A percentile compares a stretch with the other conserved stretches of the same genome.
phyloP scores from a whole-genome alignment of 2,329 filamentous ascomycete genomes.

The Ophiostoma ulmi region DNA sequence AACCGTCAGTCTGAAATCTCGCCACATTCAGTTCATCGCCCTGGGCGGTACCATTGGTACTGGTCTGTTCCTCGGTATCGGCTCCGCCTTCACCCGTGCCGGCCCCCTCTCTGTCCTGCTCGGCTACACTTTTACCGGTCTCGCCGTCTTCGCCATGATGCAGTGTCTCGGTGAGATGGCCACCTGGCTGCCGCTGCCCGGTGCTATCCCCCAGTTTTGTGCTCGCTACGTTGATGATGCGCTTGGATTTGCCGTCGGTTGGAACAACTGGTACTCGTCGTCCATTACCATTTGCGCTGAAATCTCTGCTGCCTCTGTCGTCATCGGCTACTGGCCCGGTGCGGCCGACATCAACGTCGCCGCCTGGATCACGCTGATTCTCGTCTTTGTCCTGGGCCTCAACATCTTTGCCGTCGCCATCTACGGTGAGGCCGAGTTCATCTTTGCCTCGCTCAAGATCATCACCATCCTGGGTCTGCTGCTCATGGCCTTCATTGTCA shows the following conservation, averaged over 20 bases:
- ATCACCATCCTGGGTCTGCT: conserved; percentile 55
- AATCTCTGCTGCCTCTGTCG: conserved; percentile 43
- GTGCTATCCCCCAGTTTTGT: conserved; percentile 48
- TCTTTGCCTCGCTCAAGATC: conserved; percentile 46
- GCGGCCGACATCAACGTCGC: conserved; percentile 30
- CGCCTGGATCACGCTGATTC: conserved; percentile 48
- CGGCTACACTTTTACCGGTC: conserved; percentile 41
- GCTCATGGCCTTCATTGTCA: conserved; percentile 52
- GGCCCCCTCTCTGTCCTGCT: conserved; percentile 43
- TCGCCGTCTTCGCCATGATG: conserved; percentile 42
- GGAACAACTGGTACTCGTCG: conserved; percentile 50
- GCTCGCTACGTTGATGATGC: conserved; percentile 45
- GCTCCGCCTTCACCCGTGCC: conserved; percentile 40
- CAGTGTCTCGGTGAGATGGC: conserved; percentile 52
- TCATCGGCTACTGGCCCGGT: conserved; percentile 43
- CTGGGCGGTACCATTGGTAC: conserved; percentile 47
- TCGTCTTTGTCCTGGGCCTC: conserved; percentile 43
- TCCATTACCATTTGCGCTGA: conserved; percentile 44
- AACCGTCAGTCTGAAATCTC: conserved; percentile 36
- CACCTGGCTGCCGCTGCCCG: conserved; percentile 55
- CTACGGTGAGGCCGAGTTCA: conserved; percentile 47
- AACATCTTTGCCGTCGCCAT: conserved; percentile 49
- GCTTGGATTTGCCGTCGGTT: conserved; percentile 46
- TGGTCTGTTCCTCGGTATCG: conserved; percentile 47
- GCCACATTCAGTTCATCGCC: conserved; percentile 46